Base-by-base conservation (phyloP, 2,329 filamentous ascomycete genomes). In the Colletotrichum chrysophilum region DNA sequence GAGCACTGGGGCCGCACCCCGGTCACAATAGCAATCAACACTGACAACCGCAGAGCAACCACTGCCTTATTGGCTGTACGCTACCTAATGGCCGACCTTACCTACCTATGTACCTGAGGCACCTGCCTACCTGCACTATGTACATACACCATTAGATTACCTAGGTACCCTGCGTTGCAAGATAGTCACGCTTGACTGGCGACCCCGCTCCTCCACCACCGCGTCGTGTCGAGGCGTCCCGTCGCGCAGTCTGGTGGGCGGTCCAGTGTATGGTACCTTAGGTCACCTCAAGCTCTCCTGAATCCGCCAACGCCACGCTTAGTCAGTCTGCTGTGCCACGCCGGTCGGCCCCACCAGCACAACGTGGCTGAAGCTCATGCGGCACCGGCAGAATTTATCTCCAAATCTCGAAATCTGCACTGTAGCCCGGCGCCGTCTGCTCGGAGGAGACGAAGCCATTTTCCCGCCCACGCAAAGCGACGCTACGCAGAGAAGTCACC, bases 41-140 rank as follows among this genome's bases (percentile, higher is more conserved):
- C 78, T 83, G 81, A 86, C 88, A 91, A 91, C 89, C 81, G 83
- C 89, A 79, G 83, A 79, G 89, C 90, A 93, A 93, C 91, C 81
- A 80, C 16, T 5, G 52, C 79, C 28, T 83, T 70, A 90, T 90
- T 90, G 88, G 89, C 75, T 75, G 32, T 21, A 67, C 21, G 56
- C 62, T 52, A 61, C 43, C 36, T 38, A 18, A 16, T 38, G 14
- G 32, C 13, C 32, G 32, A 34, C 32, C 32, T 34, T 34, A 34
- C 32, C 32, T 34, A 34, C 24, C 24, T 34, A 10, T 34, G 12
- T 34, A 34, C 32, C 32, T 34, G 12, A 34, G 32, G 32, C 32
- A 34, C 32, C 13, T 36, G 34, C 34, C 34, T 36, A 36, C 34
- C 13, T 36, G 16, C 14, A 34, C 32, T 34, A 34, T 34, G 32